A percentile compares a stretch with the other conserved stretches of the same genome.
Conservation (phyloP, 768 basidiomycete species). For the Auriscalpium vulgare region DNA sequence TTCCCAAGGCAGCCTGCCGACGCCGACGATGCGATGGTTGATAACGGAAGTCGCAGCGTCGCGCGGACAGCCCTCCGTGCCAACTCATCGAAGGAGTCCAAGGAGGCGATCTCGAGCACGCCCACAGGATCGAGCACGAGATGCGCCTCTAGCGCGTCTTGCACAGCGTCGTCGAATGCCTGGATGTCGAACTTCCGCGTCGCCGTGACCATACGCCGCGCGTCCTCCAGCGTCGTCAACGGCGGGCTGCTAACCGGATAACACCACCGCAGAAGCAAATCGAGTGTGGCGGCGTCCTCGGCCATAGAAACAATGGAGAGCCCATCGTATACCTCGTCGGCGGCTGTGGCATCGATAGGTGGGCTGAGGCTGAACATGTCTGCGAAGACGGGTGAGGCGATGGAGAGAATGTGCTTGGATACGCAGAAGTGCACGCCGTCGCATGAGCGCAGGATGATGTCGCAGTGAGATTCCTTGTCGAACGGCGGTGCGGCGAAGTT, state of each 20-base stretch:
- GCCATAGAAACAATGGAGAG: neutral
- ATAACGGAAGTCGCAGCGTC: neutral
- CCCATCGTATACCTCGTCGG: neutral
- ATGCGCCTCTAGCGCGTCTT: neutral
- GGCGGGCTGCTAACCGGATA: neutral
- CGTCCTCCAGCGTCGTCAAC: neutral
- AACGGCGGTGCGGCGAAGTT: neutral
- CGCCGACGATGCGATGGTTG: neutral
- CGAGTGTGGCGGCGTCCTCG: neutral
- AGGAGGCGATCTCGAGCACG: neutral
- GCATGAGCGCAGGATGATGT: conserved; percentile 7
- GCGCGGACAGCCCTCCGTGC: neutral
- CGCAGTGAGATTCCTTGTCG: neutral
- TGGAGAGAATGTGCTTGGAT: conserved; percentile 1
- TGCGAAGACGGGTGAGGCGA: neutral
- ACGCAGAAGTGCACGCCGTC: conserved; percentile 5
- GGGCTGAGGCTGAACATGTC: conserved; percentile 13
- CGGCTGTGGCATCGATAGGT: neutral
- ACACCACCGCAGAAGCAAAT: neutral
- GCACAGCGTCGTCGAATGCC: neutral
- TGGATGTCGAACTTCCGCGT: neutral
- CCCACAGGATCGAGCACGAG: neutral
- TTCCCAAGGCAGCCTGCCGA: neutral
- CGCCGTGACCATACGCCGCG: neutral
- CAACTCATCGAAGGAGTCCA: neutral